phyloP scores from a whole-genome alignment of 1,284 basidiomycete species.

The Testicularia cyperi region DNA sequence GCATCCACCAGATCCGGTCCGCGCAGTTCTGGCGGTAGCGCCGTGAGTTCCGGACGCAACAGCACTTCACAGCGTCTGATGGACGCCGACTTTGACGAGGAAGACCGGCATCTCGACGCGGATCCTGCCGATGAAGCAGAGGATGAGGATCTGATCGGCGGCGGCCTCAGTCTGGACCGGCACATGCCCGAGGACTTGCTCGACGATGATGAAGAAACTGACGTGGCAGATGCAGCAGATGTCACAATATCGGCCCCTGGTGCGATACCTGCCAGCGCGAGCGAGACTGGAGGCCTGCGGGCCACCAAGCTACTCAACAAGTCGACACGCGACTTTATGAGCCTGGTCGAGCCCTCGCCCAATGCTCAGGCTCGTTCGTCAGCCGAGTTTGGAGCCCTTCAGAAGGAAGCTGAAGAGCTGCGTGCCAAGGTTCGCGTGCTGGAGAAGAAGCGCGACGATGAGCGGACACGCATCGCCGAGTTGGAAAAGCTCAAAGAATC shows the following conservation, averaged over 20 bases:
- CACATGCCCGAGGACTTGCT: no score
- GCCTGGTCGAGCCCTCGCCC: constrained; percentile 24
- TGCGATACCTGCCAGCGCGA: background rate
- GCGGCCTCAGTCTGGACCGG: no score
- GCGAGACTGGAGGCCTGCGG: constrained; percentile 7
- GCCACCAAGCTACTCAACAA: constrained; percentile 25
- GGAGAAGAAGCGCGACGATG: constrained; percentile 82
- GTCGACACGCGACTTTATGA: constrained; percentile 43
- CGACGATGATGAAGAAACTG: constrained; percentile 5
- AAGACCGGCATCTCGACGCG: constrained; percentile 1
- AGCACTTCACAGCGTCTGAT: constrained; percentile 19
- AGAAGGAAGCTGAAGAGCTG: constrained; percentile 66
- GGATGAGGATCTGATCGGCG: background rate
- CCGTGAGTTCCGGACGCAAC: constrained; percentile 25
- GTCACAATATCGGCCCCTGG: constrained; percentile 17
- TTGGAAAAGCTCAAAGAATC: constrained; percentile 82
- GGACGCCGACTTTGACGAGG: constrained; percentile 10
- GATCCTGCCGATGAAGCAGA: background rate
- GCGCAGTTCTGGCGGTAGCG: constrained; percentile 22
- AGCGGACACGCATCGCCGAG: constrained; percentile 76
- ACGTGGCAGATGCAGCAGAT: constrained; percentile 13
- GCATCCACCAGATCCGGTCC: constrained; percentile 12
- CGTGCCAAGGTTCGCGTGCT: constrained; percentile 79
- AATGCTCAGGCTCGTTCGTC: constrained; percentile 10
- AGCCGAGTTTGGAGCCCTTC: constrained; percentile 34